Evolutionary conservation across 176 grass and related monocot species (phyloP), one percentile per base, ranked within the genome.

Genomic region (Phyllostachys edulis): DNA sequence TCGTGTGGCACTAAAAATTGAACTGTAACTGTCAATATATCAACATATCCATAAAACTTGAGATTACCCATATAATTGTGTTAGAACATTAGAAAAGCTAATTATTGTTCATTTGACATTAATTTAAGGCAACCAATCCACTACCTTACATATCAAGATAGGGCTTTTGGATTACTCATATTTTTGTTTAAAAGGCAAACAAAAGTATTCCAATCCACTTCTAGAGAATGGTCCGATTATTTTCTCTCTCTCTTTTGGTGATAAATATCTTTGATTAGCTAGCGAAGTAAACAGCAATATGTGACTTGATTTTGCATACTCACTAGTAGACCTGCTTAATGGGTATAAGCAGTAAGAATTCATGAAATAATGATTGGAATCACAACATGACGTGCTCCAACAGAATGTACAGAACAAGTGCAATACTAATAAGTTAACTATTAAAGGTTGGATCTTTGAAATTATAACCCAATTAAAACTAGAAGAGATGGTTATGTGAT

Each of bases 51-150:
- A 52, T 82, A 45, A 47, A 80, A 26, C 18, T n/a, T 40, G 66
- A 81, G 23, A 61, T 4, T 69, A 69, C 73, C 34, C 78, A 76
- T 49, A 45, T 27, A 52, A 78, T 18, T 87, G 29, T 29, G 29
- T 29, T 29, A 29, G 27, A n/a, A 74, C 37, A 20, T 63, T 39
- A 54, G 8, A 75, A 84, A 1, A 54, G 67, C 69, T 83, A 55
- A 75, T 20, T 42, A 3, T 42, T 6, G 51, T 51, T 64, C 39
- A 41, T 69, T 37, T 69, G 17, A 69, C 21, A 69, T 56, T 42
- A 81, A 75, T 64, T 50, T 50, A 75, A 21, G 20, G 5, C 13
- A 46, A 63, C 11, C 1, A 50, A 82, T 73, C 29, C 29, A 29
- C 15, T 34, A 49, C 20, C 26, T 60, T 52, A 71, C 44, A 24